Percentiles rank a stretch among this genome's conserved stretches.
Evolutionary conservation across 169 alveolate genomes (phyloP).

Genomic region (Plasmodium cynomolgi): DNA sequence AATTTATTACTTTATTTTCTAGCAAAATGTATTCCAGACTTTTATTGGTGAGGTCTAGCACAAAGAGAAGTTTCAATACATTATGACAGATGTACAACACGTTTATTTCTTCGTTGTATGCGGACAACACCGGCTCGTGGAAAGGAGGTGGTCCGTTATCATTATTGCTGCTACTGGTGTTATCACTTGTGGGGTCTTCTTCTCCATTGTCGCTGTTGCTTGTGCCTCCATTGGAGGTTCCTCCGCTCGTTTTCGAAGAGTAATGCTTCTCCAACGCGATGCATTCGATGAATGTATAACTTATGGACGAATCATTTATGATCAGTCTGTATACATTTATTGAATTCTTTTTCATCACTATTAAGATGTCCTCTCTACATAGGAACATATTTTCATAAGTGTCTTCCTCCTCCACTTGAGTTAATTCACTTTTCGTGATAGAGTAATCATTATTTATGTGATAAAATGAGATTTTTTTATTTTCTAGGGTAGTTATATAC

Average conservation of each 20-base stretch:
- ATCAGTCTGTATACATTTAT: slow-evolving; percentile 39
- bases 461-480: slow-evolving; percentile 49
- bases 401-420: slow-evolving; percentile 16
- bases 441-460: slow-evolving; percentile 32
- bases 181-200: not conserved
- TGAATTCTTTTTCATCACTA: slow-evolving; percentile 29
- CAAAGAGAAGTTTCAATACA: not conserved
- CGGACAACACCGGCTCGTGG: slow-evolving; percentile 26
- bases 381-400: slow-evolving; percentile 33
- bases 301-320: not conserved
- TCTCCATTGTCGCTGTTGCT: not conserved
- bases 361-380: slow-evolving; percentile 25
- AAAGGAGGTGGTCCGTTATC: not conserved
- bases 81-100: slow-evolving; percentile 47
- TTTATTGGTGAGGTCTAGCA: slow-evolving; percentile 23
- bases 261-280: not conserved
- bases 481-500: slow-evolving; percentile 61
- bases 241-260: not conserved
- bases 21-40: slow-evolving; percentile 30
- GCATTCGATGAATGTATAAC: slow-evolving; percentile 30
- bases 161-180: not conserved
- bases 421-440: slow-evolving; percentile 31
- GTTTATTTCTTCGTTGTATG: slow-evolving; percentile 55
- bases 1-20: slow-evolving; percentile 29
- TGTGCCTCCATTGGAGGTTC: not conserved